Conservation (phyloP, 768 basidiomycete species). For the Amanita exitialis region DNA sequence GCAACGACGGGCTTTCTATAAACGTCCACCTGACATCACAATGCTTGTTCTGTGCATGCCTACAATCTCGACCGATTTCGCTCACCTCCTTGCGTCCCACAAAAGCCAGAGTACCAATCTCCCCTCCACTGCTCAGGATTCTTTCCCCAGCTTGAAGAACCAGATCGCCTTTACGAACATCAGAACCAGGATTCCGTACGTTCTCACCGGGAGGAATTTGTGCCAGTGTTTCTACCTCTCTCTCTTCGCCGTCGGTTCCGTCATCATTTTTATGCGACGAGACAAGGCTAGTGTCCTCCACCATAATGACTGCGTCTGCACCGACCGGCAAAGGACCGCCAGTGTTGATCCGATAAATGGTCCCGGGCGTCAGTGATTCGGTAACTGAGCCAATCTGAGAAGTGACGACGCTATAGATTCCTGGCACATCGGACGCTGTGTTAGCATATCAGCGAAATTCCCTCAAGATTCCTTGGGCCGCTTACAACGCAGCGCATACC, state of each 20-base stretch:
- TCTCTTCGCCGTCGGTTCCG: slow-evolving; percentile 37
- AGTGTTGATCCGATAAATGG: slow-evolving; percentile 76
- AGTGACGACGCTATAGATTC: slow-evolving; percentile 59
- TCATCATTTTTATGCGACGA: slow-evolving; percentile 32
- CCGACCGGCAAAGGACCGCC: slow-evolving; percentile 73
- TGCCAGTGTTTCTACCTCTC: slow-evolving; percentile 56
- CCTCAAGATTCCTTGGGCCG: not conserved
- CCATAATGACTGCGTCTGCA: slow-evolving; percentile 80
- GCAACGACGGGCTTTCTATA: slow-evolving; percentile 68
- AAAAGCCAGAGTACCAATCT: slow-evolving; percentile 75
- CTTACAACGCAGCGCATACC: slow-evolving; percentile 73
- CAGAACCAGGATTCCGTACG: slow-evolving; percentile 63
- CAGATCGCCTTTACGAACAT: slow-evolving; percentile 57
- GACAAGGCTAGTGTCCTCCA: slow-evolving; percentile 81
- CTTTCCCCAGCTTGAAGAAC: slow-evolving; percentile 54
- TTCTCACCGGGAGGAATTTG: slow-evolving; percentile 61
- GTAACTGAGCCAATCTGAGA: slow-evolving; percentile 36
- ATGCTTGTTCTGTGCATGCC: not conserved
- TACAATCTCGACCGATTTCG: slow-evolving; percentile 5
- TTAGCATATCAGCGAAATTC: not conserved
- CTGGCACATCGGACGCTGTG: slow-evolving; percentile 54
- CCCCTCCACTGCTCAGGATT: slow-evolving; percentile 62
- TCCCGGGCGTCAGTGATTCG: slow-evolving; percentile 35
- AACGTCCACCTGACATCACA: slow-evolving; percentile 46
- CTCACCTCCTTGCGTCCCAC: slow-evolving; percentile 63